Base-by-base conservation (phyloP, 2,329 filamentous ascomycete genomes). In the Ophiocordyceps robertsii region DNA sequence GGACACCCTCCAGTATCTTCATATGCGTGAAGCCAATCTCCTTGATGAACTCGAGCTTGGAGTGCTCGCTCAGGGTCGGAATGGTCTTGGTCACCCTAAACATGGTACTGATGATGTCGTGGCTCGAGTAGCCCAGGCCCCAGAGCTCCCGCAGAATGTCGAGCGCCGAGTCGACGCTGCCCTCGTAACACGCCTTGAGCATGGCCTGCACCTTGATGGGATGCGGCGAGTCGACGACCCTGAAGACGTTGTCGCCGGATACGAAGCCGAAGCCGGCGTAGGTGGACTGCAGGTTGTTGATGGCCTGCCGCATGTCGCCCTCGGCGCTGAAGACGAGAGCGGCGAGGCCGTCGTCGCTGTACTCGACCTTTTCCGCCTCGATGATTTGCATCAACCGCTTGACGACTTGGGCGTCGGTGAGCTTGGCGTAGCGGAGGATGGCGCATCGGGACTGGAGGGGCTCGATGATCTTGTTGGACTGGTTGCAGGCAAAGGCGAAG, bases 21-120 rank as follows among this genome's bases (percentile, higher is more conserved):
- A 98, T 98, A 59, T 98, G 92, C 3, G 92, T 94, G 63, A 96
- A 96, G 42, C 92, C 92, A 62, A 98, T 98, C 66, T 95, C 92
- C 66, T 88, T 90, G 66, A 96, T 94, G 54, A 96, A 98, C 59
- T 96, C 90, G 47, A 98, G 70, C 68, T 95, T 95, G 14, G 88
- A 80, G 62, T 96, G 88, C 65, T 98, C 92, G 51, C 87, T 92
- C 44, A 98, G 68, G 2, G 83, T 87, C 2, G 86, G 84, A 46
- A 96, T 88, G 2, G 88, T 93, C 70, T 96, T 98, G 38, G 92
- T 96, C 46, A 98, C 92, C 56, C 83, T 82, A 72, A 98, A 96
- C 92, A 98, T 98, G 47, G 90, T 98, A 65, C 84, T 93, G 62
- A 98, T 93, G 53, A 98, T 95, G 62, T 98, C 92, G 66, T 98